phyloP scores from a whole-genome alignment of 192 early-diverging fungal genomes.

The Gaertneriomyces semiglobifer region DNA sequence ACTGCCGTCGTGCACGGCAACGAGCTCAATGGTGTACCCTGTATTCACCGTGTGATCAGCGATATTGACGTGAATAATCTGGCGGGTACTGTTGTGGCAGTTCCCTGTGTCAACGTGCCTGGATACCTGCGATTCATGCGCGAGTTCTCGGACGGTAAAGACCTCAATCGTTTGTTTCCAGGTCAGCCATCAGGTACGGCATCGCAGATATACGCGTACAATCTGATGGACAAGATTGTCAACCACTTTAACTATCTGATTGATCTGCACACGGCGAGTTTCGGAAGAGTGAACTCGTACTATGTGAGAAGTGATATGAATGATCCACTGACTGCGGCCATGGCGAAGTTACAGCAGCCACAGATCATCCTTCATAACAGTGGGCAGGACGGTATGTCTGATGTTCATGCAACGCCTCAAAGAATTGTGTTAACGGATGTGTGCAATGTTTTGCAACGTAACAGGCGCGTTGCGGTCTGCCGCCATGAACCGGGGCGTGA shows the following conservation, averaged over 20 bases:
- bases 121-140: constrained; percentile 76
- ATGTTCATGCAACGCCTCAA: background rate
- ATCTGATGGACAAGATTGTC: constrained; percentile 76
- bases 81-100: constrained; percentile 81
- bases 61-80: constrained; percentile 71
- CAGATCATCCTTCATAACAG: constrained; percentile 61
- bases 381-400: constrained; percentile 62
- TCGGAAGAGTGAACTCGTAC: constrained; percentile 79
- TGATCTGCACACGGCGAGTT: constrained; percentile 84
- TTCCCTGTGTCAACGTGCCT: constrained; percentile 83
- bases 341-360: constrained; percentile 86
- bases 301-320: constrained; percentile 88
- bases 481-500: constrained; percentile 68
- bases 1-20: constrained; percentile 91
- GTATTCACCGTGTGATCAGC: constrained; percentile 80
- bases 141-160: constrained; percentile 82
- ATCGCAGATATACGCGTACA: constrained; percentile 78
- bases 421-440: background rate
- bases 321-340: constrained; percentile 61
- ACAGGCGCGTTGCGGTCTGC: constrained; percentile 80
- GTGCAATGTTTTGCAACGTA: background rate
- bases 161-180: constrained; percentile 84
- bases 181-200: constrained; percentile 64
- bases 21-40: constrained; percentile 87
- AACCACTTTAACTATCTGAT: constrained; percentile 79